Evolutionary conservation across 1,284 basidiomycete genomes (phyloP).

Genomic region (Malassezia globosa): DNA sequence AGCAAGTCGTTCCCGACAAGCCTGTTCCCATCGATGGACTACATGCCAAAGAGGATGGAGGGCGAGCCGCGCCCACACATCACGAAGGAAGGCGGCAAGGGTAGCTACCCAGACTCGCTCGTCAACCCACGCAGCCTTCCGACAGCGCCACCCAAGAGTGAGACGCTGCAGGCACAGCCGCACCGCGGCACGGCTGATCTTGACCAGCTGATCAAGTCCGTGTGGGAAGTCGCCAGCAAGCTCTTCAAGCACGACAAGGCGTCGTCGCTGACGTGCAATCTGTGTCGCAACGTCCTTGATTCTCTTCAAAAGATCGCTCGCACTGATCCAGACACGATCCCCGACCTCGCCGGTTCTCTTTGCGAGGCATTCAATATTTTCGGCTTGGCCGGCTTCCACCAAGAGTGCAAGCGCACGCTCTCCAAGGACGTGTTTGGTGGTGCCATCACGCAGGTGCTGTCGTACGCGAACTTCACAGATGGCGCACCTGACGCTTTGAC

Average conservation of each 20-base stretch:
- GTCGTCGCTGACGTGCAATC: constrained; percentile 52
- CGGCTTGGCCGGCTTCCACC: constrained; percentile 31
- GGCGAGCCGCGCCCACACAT: constrained; percentile 32
- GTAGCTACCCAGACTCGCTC: constrained; percentile 52
- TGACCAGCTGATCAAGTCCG: constrained; percentile 5
- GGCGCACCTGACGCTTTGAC: constrained; percentile 33
- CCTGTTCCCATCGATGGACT: constrained; percentile 33
- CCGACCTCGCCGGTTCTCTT: constrained; percentile 55
- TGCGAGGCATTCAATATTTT: constrained; percentile 54
- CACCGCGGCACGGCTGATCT: not conserved
- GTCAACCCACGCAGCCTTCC: constrained; percentile 58
- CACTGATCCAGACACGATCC: constrained; percentile 57
- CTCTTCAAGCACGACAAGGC: constrained; percentile 48
- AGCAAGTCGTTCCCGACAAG: constrained; percentile 40
- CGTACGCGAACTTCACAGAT: constrained; percentile 32
- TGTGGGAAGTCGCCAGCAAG: constrained; percentile 47
- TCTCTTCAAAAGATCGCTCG: constrained; percentile 59
- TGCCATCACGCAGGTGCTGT: constrained; percentile 31
- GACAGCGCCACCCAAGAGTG: constrained; percentile 4
- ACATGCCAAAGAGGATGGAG: constrained; percentile 22
- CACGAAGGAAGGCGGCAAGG: constrained; percentile 25
- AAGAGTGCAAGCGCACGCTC: constrained; percentile 54
- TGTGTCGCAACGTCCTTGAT: constrained; percentile 57
- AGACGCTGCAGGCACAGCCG: constrained; percentile 11
- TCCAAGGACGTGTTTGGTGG: constrained; percentile 34